A percentile compares a stretch with the other conserved stretches of the same genome.
phyloP scores from a whole-genome alignment of 2,329 filamentous ascomycete species.

The Tympanopsis confertula region DNA sequence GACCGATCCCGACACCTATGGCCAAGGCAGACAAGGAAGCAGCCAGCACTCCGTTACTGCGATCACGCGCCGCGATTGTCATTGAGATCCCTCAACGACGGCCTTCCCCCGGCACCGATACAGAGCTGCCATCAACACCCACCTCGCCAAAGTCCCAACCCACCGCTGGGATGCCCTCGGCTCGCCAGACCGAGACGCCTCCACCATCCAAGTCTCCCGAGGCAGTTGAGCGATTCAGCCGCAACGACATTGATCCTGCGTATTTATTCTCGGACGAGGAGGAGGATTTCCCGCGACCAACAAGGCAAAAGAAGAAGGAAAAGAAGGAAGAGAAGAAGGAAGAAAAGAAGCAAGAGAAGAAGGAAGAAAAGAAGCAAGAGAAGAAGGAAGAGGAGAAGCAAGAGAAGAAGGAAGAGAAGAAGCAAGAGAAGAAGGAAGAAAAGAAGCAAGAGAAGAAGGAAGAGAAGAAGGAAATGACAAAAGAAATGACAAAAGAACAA shows the following conservation, averaged over 20 bases:
- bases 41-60: too few species aligned
- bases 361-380: slow-evolving; percentile 41
- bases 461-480: too few species aligned
- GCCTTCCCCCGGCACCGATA: too few species aligned
- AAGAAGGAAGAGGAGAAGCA: slow-evolving; percentile 22
- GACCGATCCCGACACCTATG: too few species aligned
- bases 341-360: slow-evolving; percentile 34
- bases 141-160: too few species aligned
- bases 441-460: too few species aligned
- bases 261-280: slow-evolving; percentile 10
- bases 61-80: too few species aligned
- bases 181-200: neutral
- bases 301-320: neutral
- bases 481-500: too few species aligned
- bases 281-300: slow-evolving; percentile 5
- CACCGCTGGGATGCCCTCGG: too few species aligned
- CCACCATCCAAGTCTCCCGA: neutral
- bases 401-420: neutral
- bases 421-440: neutral
- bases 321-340: slow-evolving; percentile 2
- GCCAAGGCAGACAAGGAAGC: too few species aligned
- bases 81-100: too few species aligned
- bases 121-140: too few species aligned
- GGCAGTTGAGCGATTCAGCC: slow-evolving; percentile 2
- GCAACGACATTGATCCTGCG: slow-evolving; percentile 1